Evolutionary conservation across 768 basidiomycete species (phyloP).

Genomic region (Boletus subparvulus): DNA sequence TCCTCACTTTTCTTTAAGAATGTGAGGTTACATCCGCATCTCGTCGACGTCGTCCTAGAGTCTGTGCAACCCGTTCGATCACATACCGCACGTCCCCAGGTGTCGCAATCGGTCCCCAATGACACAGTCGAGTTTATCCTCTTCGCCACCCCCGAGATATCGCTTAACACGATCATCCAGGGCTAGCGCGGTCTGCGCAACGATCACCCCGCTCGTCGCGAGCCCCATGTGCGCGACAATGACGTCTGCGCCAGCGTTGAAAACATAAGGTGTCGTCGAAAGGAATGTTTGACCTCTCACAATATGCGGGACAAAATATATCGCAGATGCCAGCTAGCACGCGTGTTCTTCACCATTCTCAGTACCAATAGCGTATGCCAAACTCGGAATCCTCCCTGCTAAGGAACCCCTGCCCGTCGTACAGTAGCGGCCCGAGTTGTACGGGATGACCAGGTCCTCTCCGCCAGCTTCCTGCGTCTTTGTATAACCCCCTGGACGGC

Average conservation of each 20-base stretch:
- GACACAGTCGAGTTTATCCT: constrained; percentile 23
- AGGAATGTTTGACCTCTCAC: constrained; percentile 26
- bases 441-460: constrained; percentile 30
- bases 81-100: constrained; percentile 21
- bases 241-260: constrained; percentile 29
- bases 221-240: constrained; percentile 31
- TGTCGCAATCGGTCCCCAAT: constrained; percentile 28
- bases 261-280: constrained; percentile 29
- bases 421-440: constrained; percentile 32
- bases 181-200: constrained; percentile 23
- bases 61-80: constrained; percentile 7
- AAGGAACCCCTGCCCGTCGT: constrained; percentile 33
- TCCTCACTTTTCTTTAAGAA: too few species aligned
- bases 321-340: constrained; percentile 30
- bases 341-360: constrained; percentile 24
- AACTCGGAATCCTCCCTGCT: constrained; percentile 19
- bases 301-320: constrained; percentile 19
- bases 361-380: neutral
- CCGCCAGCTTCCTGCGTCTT: constrained; percentile 30
- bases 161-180: constrained; percentile 26
- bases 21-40: too few species aligned
- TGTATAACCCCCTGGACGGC: neutral
- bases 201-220: constrained; percentile 28
- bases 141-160: constrained; percentile 18
- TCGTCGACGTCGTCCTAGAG: too few species aligned